Percentiles rank a stretch among this genome's conserved stretches.
phyloP scores from a whole-genome alignment of 768 basidiomycete genomes.

The Pisolithus albus region DNA sequence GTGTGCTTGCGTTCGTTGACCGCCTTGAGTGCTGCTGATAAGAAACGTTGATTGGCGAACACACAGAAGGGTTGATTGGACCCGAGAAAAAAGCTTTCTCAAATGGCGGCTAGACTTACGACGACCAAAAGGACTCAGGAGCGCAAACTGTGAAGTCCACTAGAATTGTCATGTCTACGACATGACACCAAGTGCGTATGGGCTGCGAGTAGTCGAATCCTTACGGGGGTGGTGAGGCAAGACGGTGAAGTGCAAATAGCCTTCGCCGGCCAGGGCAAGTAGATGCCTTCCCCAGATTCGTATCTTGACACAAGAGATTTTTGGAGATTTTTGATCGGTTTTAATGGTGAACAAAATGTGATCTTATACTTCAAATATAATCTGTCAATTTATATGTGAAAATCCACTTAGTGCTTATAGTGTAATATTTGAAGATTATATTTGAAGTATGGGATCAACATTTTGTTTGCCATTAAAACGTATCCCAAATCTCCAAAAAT shows the following conservation, averaged over 20 bases:
- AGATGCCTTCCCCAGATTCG: constrained; percentile 45
- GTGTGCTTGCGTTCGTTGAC: not conserved
- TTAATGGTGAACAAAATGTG: no score
- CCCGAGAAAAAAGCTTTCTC: constrained; percentile 29
- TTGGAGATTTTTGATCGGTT: no score
- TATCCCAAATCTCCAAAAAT: no score
- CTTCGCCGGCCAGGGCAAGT: constrained; percentile 39
- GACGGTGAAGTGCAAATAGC: constrained; percentile 40
- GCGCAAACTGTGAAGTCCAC: constrained; percentile 57
- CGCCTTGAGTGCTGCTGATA: constrained; percentile 21
- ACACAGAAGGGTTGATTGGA: not conserved
- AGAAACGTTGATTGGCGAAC: not conserved
- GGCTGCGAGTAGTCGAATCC: constrained; percentile 13
- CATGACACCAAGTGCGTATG: constrained; percentile 37
- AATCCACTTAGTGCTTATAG: no score
- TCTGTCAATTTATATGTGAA: no score
- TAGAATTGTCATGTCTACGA: constrained; percentile 36
- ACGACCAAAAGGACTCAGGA: constrained; percentile 48
- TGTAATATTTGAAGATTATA: no score
- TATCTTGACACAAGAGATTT: no score
- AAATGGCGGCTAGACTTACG: constrained; percentile 34
- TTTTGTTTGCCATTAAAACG: no score
- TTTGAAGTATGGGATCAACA: no score
- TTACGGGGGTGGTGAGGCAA: not conserved
- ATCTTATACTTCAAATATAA: no score